phyloP scores from a whole-genome alignment of 2,329 filamentous ascomycete genomes.

The Botryotinia convoluta region DNA sequence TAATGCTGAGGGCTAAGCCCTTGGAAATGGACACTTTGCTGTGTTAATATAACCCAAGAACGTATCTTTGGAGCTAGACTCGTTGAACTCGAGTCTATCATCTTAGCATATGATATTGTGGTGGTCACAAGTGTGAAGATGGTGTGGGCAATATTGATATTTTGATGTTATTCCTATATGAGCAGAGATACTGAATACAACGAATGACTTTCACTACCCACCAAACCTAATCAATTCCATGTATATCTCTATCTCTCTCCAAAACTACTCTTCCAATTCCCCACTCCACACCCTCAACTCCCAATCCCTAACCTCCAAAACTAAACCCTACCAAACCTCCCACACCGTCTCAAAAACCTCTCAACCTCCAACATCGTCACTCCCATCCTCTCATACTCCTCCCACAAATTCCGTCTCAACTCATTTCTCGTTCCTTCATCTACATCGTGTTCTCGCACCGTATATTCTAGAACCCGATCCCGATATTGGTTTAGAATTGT shows the following conservation, averaged over 20 bases:
- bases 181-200: not conserved
- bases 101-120: not conserved
- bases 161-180: not conserved
- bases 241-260: not conserved
- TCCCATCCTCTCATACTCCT: not conserved
- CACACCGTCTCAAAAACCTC: not conserved
- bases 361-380: not conserved
- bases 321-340: not conserved
- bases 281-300: not conserved
- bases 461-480: not conserved
- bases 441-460: not conserved
- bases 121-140: not conserved
- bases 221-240: not conserved
- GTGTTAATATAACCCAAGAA: no score
- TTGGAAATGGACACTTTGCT: not conserved
- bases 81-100: no score
- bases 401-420: not conserved
- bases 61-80: no score
- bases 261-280: not conserved
- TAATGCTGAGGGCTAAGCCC: no score
- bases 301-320: not conserved
- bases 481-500: not conserved
- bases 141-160: not conserved
- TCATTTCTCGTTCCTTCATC: not conserved
- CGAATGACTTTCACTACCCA: rapidly evolving